Evolutionary conservation across 2,329 filamentous ascomycete species (phyloP).

Genomic region (Fusarium nodosum): DNA sequence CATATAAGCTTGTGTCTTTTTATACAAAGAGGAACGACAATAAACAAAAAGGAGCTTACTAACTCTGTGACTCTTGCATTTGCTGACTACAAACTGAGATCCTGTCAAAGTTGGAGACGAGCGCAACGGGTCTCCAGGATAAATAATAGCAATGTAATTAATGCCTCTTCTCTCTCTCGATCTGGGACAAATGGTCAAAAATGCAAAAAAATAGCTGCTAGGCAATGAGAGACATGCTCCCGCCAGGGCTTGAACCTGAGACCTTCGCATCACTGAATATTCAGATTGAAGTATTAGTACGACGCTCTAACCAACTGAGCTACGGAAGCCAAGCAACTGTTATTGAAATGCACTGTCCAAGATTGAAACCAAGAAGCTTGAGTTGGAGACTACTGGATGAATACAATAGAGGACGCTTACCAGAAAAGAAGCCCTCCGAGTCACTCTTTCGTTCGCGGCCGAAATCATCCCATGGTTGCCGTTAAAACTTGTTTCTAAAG

Average conservation of each 20-base stretch:
- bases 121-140: not conserved
- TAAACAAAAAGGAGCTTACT: not conserved
- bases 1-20: no score
- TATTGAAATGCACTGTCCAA: not conserved
- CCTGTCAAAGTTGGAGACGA: not conserved
- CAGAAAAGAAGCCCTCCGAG: no score
- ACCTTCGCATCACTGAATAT: conserved; percentile 12
- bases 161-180: not conserved
- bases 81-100: not conserved
- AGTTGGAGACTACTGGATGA: no score
- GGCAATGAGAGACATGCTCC: conserved; percentile 14
- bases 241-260: conserved; percentile 16
- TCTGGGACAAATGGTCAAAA: not conserved
- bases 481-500: no score
- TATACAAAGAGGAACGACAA: no score
- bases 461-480: no score
- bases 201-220: not conserved
- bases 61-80: not conserved
- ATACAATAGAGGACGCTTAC: no score
- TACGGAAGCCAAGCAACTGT: conserved; percentile 11
- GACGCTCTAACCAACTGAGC: conserved; percentile 17
- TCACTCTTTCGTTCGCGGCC: no score
- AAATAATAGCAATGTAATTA: not conserved
- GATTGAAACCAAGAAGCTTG: no score
- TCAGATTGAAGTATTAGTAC: conserved; percentile 15